These are phyloP conservation scores for Ampelocalamus luodianensis DNA, from an alignment of 176 grass and related monocot species.

Conservation along the genomic window DNA sequence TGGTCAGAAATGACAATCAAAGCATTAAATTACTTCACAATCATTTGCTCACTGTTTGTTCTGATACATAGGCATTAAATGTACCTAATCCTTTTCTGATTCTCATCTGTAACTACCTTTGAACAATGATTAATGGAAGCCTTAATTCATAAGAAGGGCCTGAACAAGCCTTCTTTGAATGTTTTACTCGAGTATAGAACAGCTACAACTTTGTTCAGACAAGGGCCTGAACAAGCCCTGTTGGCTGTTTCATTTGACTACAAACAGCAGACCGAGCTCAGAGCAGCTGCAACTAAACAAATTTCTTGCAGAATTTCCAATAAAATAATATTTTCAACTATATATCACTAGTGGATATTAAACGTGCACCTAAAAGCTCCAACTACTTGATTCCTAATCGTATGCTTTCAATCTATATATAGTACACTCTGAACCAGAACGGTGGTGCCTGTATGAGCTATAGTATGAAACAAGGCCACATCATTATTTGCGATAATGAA, in stretches of 20 bases:
- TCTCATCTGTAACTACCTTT: slow-evolving; percentile 14
- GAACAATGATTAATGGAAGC: slow-evolving; percentile 16
- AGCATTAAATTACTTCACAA: slow-evolving; percentile 28
- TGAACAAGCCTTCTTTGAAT: background rate
- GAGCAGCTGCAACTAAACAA: background rate
- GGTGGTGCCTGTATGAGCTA: background rate
- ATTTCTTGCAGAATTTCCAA: background rate
- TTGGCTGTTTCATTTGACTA: background rate
- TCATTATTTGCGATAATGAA: background rate
- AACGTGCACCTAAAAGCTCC: background rate
- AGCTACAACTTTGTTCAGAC: background rate
- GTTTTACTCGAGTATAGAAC: background rate
- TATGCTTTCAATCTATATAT: background rate
- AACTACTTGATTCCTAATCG: background rate
- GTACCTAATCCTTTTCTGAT: background rate
- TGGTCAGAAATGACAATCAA: slow-evolving; percentile 23
- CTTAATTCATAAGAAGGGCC: background rate
- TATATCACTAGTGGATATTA: background rate
- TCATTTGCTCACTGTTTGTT: slow-evolving; percentile 39
- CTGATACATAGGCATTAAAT: background rate
- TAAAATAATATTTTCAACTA: background rate
- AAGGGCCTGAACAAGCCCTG: background rate
- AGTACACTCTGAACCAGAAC: background rate
- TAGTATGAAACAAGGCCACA: background rate
- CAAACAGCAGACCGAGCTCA: background rate